Evolutionary conservation across 371 early-diverging fungal species (phyloP).

Genomic region (Mortierella sp.): DNA sequence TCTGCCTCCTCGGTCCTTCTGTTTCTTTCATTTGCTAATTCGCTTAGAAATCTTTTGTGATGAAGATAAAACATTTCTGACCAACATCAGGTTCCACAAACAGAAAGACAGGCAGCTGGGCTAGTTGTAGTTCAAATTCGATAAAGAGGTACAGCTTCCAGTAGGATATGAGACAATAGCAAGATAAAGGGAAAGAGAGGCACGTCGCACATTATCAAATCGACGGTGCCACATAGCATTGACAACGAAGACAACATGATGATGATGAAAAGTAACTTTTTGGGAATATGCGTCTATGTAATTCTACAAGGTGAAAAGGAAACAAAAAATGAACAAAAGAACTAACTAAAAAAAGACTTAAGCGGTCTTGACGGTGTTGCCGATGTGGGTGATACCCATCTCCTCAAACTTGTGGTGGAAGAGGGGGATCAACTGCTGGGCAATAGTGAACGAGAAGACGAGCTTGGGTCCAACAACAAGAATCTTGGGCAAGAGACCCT

Average conservation of each 20-base stretch:
- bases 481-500: slow-evolving; percentile 97
- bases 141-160: too few relatives aligned
- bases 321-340: slow-evolving; percentile 1
- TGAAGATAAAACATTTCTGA: too few relatives aligned
- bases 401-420: slow-evolving; percentile 71
- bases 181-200: neutral
- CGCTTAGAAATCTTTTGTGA: too few relatives aligned
- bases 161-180: too few relatives aligned
- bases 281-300: slow-evolving; percentile 8
- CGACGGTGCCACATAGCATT: neutral
- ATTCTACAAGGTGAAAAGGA: slow-evolving; percentile 1
- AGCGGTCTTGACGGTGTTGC: slow-evolving; percentile 33
- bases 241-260: neutral
- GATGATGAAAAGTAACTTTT: neutral
- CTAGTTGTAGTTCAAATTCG: too few relatives aligned
- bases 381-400: slow-evolving; percentile 60
- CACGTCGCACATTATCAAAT: neutral
- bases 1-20: too few relatives aligned
- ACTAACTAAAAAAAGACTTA: neutral
- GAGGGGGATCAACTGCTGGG: slow-evolving; percentile 93
- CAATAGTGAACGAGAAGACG: slow-evolving; percentile 97
- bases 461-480: slow-evolving; percentile 97
- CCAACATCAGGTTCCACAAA: too few relatives aligned
- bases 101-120: too few relatives aligned
- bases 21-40: too few relatives aligned